A percentile compares a stretch with the other conserved stretches of the same genome.
Conservation (phyloP, 1,284 basidiomycete species). For the Heterobasidion occidentale region DNA sequence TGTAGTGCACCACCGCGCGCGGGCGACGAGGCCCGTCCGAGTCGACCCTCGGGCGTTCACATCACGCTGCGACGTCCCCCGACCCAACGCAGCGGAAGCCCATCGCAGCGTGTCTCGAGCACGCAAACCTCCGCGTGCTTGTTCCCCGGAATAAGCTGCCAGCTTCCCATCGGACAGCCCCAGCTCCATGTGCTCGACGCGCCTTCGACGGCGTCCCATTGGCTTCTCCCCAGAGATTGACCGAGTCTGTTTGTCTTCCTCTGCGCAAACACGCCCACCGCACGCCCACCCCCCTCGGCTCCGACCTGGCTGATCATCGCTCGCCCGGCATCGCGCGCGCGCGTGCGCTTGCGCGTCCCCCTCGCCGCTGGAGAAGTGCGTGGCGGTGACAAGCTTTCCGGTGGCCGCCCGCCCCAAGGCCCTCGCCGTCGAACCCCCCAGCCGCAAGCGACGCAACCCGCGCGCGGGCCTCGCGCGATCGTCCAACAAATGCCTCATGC, state of each 20-base stretch:
- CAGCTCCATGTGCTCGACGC: not conserved
- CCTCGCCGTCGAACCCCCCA: too few relatives aligned
- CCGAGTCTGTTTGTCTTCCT: conserved; percentile 1
- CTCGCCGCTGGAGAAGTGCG: too few relatives aligned
- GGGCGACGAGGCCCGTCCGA: too few relatives aligned
- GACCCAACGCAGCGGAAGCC: not conserved
- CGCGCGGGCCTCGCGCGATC: too few relatives aligned
- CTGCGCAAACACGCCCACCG: not conserved
- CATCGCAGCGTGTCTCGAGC: not conserved
- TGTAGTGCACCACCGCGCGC: too few relatives aligned
- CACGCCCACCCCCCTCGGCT: not conserved
- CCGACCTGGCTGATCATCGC: not conserved
- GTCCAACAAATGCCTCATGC: too few relatives aligned
- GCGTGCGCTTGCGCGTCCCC: too few relatives aligned
- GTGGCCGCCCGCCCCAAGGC: too few relatives aligned
- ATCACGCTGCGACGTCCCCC: not conserved
- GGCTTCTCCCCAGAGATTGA: conserved; percentile 1
- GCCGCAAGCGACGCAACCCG: too few relatives aligned
- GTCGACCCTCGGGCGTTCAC: too few relatives aligned
- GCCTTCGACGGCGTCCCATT: not conserved
- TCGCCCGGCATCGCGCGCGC: too few relatives aligned
- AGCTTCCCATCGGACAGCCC: not conserved
- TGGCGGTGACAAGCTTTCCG: too few relatives aligned
- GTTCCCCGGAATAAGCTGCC: not conserved
- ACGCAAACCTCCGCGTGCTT: not conserved